These are phyloP conservation scores for Trichosporon ovoides DNA, from an alignment of 1,284 basidiomycete species.

Conservation along the genomic window DNA sequence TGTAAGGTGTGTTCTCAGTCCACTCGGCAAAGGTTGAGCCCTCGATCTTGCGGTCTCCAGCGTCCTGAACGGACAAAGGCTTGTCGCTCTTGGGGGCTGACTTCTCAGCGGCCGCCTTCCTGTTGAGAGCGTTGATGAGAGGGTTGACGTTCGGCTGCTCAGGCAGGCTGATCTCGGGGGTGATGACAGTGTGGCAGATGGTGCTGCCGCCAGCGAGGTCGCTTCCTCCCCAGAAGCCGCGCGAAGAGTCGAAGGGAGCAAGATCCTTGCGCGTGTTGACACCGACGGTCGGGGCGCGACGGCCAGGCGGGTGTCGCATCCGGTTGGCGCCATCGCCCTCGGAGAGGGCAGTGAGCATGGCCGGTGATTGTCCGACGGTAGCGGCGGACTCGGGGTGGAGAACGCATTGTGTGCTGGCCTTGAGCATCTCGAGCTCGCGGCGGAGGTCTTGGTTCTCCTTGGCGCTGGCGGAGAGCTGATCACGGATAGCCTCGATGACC, in stretches of 20 bases:
- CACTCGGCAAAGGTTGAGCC: conserved; percentile 57
- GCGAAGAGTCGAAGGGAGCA: conserved; percentile 46
- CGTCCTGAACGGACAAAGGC: conserved; percentile 24
- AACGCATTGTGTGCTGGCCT: conserved; percentile 56
- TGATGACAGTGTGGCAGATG: conserved; percentile 75
- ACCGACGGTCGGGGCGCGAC: not conserved
- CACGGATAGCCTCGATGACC: conserved; percentile 79
- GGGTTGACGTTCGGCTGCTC: conserved; percentile 70
- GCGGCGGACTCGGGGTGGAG: conserved; percentile 43
- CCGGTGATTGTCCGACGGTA: conserved; percentile 35
- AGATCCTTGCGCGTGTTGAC: conserved; percentile 81
- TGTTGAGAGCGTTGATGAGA: conserved; percentile 53
- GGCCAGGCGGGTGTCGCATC: conserved; percentile 7
- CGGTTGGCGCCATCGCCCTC: conserved; percentile 13
- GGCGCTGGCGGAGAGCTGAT: conserved; percentile 71
- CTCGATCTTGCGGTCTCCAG: conserved; percentile 52
- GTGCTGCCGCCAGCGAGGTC: conserved; percentile 59
- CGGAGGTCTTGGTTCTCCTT: conserved; percentile 78
- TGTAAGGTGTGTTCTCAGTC: conserved; percentile 68
- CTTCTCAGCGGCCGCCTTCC: conserved; percentile 7
- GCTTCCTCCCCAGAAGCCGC: conserved; percentile 63
- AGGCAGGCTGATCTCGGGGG: conserved; percentile 57
- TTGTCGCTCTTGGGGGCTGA: not conserved
- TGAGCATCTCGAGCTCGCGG: conserved; percentile 75
- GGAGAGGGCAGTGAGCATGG: conserved; percentile 39